Base-by-base conservation (phyloP, 2,329 filamentous ascomycete genomes). In the Ascochyta fabae region DNA sequence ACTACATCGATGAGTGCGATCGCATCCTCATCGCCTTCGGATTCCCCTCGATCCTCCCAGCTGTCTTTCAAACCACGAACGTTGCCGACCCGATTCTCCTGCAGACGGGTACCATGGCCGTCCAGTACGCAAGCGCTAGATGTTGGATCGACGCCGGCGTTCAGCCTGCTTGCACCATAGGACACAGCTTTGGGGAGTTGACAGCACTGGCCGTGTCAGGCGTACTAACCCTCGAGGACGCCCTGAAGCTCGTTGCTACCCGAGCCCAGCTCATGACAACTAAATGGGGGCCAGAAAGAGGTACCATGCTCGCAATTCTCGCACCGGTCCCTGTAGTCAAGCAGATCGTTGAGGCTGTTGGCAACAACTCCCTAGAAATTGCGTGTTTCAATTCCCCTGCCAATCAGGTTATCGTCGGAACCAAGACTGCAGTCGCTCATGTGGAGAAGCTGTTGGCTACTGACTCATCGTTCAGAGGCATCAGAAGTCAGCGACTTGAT, bases 321-420 rank as follows among this genome's bases (percentile, higher is more conserved):
- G 48, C 53, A 4, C 6, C 16, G 10, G n/a, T 16, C 10, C 7
- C 19, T 5, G 16, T 39, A 3, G 36, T 39, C 36, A 16, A 23
- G 7, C 19, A 39, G 19, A 16, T 58, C 33, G 23, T 55, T 23
- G 19, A 49, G 26, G 33, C 38, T 7, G 36, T 59, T 13, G 47
- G 46, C 36, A 16, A 16, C 35, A 39, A 19, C 19, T 9, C 9
- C 1, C 22, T 39, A 6, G 62, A 59, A 26, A 77, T 84, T 24
- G 81, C 82, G 0, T 83, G 81, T 60, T 68, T 50, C 61, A 67
- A 60, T 41, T 53, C 40, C 0, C 77, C 75, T 0, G 58, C 51
- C 4, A 79, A 68, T 56, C 77, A 79, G 59, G 78, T 78, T 0
- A 31, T 83, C 2, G 77, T 76, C 2, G 80, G 80, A 0, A 61